Evolutionary conservation across 2,329 filamentous ascomycete species (phyloP).

Genomic region (Xylariaceae sp.): DNA sequence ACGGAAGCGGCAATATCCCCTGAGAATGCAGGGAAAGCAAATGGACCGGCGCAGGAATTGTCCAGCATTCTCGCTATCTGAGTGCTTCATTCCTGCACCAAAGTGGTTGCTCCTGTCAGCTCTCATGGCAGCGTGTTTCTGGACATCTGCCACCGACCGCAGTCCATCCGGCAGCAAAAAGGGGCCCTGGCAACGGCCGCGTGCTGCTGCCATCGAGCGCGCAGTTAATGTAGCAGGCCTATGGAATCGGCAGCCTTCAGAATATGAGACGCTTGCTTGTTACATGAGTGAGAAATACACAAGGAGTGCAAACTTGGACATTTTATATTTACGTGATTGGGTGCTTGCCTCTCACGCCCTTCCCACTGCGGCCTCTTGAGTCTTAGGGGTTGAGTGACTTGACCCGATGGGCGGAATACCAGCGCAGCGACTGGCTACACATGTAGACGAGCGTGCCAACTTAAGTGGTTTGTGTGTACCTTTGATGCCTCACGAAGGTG

Average conservation of each 20-base stretch:
- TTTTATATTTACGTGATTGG: conserved; percentile 1
- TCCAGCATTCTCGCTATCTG: conserved; percentile 22
- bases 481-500: background rate
- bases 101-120: background rate
- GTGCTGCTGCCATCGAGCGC: conserved; percentile 4
- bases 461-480: background rate
- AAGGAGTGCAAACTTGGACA: background rate
- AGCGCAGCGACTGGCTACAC: conserved; percentile 5
- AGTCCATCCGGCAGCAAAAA: background rate
- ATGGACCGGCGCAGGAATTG: conserved; percentile 12
- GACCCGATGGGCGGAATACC: background rate
- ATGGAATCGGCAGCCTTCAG: background rate
- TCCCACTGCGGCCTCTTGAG: background rate
- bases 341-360: conserved; percentile 1
- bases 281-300: conserved; percentile 1
- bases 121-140: background rate
- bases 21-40: conserved; percentile 19
- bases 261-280: conserved; percentile 1
- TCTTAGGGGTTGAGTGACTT: conserved; percentile 1
- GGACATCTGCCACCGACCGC: background rate
- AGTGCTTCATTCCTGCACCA: conserved; percentile 6
- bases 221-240: conserved; percentile 2
- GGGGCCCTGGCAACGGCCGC: conserved; percentile 6
- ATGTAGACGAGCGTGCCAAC: background rate
- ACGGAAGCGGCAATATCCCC: conserved; percentile 10